Base-by-base conservation (phyloP, 2,329 filamentous ascomycete species). In the Xylariaceae sp. region DNA sequence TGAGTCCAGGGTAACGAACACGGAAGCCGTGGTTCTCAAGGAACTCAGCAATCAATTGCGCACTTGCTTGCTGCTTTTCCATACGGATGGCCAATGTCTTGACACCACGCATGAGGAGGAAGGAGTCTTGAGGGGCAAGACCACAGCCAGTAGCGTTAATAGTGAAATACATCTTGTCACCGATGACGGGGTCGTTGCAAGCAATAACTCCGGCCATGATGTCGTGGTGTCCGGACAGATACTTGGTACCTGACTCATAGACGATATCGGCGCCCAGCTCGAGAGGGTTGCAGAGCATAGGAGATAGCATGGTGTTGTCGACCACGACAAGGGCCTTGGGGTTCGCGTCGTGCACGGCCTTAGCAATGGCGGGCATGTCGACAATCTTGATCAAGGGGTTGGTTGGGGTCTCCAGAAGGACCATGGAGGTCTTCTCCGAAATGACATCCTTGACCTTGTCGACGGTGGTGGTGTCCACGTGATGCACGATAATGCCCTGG, bases 361-460 rank as follows among this genome's bases (percentile, higher is more conserved):
- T 80, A 11, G 94, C 86, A 67, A 99, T 95, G 18, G 85, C 81
- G 3, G 88, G 82, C 61, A 99, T 89, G 73, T 99, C 94, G 69
- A 95, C 92, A 67, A 99, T 92, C 78, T 99, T 99, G 81, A 99
- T 97, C 53, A 99, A 79, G 4, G 94, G 95, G 76, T 99, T 99
- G 34, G 94, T 99, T 1, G 95, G 94, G 0, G 92, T 96, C 76
- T 99, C 94, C 23, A 99, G 84, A 44, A 99, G 81, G 0, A 99
- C 91, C 90, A 99, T 96, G 66, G 92, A 85, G 0, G 94, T 99
- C 78, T 94, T 96, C 55, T 82, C 77, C 54, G 80, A 88, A 54
- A 97, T 75, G 4, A 88, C 85, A 11, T 81, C 77, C 66, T 80
- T 79, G 47, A 97, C 90, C 48, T 80, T 82, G 44, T 89, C 86